These are phyloP conservation scores for Chlorella vulgaris DNA, from an alignment of 139 green algal genomes.

Conservation along the genomic window DNA sequence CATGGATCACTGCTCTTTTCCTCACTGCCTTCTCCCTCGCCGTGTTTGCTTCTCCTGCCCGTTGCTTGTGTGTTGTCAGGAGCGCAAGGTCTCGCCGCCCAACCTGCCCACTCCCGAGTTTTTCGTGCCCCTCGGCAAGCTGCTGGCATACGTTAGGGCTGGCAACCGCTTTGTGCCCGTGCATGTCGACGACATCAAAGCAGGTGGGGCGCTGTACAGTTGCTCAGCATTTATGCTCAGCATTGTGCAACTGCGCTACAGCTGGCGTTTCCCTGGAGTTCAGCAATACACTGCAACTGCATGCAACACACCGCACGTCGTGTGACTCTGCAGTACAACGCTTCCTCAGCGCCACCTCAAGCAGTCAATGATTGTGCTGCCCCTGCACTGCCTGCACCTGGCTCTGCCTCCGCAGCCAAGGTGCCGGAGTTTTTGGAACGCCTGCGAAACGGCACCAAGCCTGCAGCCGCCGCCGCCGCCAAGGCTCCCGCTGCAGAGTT, in stretches of 20 bases:
- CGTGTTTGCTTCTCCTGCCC: not conserved
- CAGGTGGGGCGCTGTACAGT: not conserved
- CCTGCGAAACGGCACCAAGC: slow-evolving; percentile 6
- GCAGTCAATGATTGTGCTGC: too few species aligned
- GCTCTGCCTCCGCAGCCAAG: not conserved
- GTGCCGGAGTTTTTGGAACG: slow-evolving; percentile 26
- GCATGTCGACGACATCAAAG: slow-evolving; percentile 22
- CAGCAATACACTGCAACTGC: too few species aligned
- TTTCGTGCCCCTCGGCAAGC: slow-evolving; percentile 40
- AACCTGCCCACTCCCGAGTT: slow-evolving; percentile 47
- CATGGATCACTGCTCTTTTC: too few species aligned
- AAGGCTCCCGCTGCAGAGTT: not conserved
- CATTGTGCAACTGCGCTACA: not conserved
- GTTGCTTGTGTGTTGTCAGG: not conserved
- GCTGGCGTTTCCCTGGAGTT: not conserved
- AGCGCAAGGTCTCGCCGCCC: slow-evolving; percentile 52
- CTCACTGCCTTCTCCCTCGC: too few species aligned
- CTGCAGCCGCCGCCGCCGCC: not conserved
- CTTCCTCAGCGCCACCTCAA: too few species aligned
- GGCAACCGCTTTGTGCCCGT: slow-evolving; percentile 39
- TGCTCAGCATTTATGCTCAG: not conserved
- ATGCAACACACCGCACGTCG: too few species aligned
- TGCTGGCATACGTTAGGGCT: slow-evolving; percentile 23
- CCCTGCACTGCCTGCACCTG: too few species aligned
- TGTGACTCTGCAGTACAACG: too few species aligned